phyloP scores from a whole-genome alignment of 257 asterid genomes.

The Nicotiana tomentosiformis region DNA sequence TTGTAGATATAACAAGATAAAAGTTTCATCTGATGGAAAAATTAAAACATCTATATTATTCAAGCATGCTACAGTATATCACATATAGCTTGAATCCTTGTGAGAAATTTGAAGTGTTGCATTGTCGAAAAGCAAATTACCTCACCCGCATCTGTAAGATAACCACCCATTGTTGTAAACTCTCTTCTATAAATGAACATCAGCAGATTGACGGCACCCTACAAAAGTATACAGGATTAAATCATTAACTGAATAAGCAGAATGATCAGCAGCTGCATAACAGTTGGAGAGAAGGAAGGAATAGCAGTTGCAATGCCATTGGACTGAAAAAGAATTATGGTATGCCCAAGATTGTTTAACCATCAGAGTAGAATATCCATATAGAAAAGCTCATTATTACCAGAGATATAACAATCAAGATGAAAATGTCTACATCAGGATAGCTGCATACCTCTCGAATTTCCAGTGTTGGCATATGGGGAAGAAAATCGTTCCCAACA shows the following conservation, averaged over 20 bases:
- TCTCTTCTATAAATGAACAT: constrained; percentile 80
- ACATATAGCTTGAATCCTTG: neutral
- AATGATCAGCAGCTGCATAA: neutral
- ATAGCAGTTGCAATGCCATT: neutral
- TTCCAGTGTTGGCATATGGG: constrained; percentile 96
- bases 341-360: neutral
- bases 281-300: neutral
- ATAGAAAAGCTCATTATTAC: constrained; percentile 4
- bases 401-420: neutral
- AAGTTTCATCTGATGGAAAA: neutral
- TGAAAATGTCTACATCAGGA: neutral
- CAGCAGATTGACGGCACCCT: constrained; percentile 97
- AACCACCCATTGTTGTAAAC: constrained; percentile 93
- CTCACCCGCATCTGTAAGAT: constrained; percentile 98
- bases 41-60: neutral
- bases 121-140: constrained; percentile 44
- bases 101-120: neutral
- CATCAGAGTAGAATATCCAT: neutral
- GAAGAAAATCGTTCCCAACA: constrained; percentile 98
- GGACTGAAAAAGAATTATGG: neutral
- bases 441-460: constrained; percentile 77
- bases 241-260: neutral
- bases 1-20: constrained; percentile 1
- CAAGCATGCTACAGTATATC: neutral
- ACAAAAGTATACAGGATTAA: constrained; percentile 17